Base-by-base conservation (phyloP, 495 filamentous ascomycete genomes). In the Daldinia vernicosa region DNA sequence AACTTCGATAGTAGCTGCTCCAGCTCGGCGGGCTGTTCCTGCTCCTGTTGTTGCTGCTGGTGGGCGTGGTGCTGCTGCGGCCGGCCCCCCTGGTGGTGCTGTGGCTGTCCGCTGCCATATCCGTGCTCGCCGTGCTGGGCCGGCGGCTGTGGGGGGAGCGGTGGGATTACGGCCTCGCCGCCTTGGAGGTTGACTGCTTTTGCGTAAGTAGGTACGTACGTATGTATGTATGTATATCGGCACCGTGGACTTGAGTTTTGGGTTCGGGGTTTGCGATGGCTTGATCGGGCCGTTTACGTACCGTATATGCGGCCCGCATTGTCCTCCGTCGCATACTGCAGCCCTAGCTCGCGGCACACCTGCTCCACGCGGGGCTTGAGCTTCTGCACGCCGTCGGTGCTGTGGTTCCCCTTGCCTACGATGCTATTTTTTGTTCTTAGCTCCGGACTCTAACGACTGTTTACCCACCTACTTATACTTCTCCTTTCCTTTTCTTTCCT, bases 341-440 rank as follows among this genome's bases (percentile, higher is more conserved):
- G 81, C 0, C 95, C 93, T 26, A 95, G 80, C 75, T 97, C 90
- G 11, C 80, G 86, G 77, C 93, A 97, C 53, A 98, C 80, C 71
- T 91, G 83, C 79, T 98, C 94, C 17, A 98, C 94, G 28, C 90
- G 84, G 6, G 95, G 95, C 79, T 94, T 97, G 76, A 99, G 88
- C 82, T 95, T 97, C 76, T 95, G 90, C 47, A 98, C 84, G 72
- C 92, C 89, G 63, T 88, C 84, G 2, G 78, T 82, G 28, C 89
- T 92, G 80, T 99, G 96, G 79, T 95, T 95, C 3, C 95, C 95
- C 80, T 93, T 97, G 50, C 95, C 95, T 24, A 98, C 96, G 76
- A 99, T 97, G 54, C 80, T 80, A 57, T 77, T 56, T 32, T 9
- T 24, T 32, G 52, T 0, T 27, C 5, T 24, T 26, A 52, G 26